These are phyloP conservation scores for Halophytophthora batemanensis DNA, from an alignment of 352 stramenopile genomes.

Conservation along the genomic window DNA sequence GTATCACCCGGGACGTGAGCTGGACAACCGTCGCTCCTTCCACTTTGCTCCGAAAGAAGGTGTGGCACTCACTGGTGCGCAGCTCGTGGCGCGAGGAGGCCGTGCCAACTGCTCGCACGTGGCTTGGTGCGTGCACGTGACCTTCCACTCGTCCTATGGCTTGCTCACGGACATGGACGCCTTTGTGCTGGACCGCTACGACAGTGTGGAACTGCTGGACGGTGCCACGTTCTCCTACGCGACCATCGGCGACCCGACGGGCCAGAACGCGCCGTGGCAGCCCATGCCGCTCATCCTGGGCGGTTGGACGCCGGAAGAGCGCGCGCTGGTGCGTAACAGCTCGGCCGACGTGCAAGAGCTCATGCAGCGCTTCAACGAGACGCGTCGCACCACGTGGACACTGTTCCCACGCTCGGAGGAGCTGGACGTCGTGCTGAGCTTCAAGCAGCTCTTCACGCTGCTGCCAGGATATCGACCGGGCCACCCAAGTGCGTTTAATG, in stretches of 20 bases:
- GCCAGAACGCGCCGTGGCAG: constrained; percentile 7
- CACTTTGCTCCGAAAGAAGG: not conserved
- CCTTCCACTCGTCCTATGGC: constrained; percentile 45
- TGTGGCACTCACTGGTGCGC: constrained; percentile 7
- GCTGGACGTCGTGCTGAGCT: constrained; percentile 48
- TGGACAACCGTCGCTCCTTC: not conserved
- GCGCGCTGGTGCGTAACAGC: constrained; percentile 11
- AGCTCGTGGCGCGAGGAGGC: too few relatives aligned
- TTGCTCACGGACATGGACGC: constrained; percentile 46
- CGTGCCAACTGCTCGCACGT: constrained; percentile 5
- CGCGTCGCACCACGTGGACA: constrained; percentile 35
- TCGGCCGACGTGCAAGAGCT: constrained; percentile 16
- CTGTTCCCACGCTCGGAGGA: constrained; percentile 30
- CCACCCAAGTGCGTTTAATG: too few relatives aligned
- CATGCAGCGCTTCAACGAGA: constrained; percentile 25
- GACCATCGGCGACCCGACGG: constrained; percentile 2
- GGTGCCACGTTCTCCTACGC: constrained; percentile 7
- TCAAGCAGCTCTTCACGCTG: constrained; percentile 57
- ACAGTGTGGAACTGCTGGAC: constrained; percentile 13
- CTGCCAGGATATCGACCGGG: constrained; percentile 30
- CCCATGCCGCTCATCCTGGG: constrained; percentile 41
- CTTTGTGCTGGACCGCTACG: constrained; percentile 43
- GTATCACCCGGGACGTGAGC: constrained; percentile 14
- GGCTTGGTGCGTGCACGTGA: constrained; percentile 27
- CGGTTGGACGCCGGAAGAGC: constrained; percentile 16